Base-by-base conservation (phyloP, 495 filamentous ascomycete species). In the Aspergillus sparsus region DNA sequence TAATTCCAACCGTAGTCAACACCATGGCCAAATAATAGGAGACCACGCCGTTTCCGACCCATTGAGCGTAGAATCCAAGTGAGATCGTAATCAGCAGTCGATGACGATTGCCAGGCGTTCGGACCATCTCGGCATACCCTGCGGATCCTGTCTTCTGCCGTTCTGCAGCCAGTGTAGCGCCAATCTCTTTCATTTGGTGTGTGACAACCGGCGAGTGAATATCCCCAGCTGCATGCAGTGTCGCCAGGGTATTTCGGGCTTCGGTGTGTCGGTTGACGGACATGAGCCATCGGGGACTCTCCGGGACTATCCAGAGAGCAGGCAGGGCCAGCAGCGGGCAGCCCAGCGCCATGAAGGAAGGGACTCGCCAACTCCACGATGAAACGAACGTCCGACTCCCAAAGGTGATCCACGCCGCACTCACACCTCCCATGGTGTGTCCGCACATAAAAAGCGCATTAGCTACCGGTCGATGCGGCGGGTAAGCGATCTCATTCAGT, bases 41-140 rank as follows among this genome's bases (percentile, higher is more conserved):
- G 61, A 88, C 81, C 21, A 89, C 80, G 55, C 81, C 84, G 62
- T 87, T 89, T 39, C 86, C 86, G 49, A 77, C 81, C 83, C 84
- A 89, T 73, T 89, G 87, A 6, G 82, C 82, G 18, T 88, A 90
- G 67, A 87, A 81, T 60, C 86, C 85, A n/a, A 87, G 72, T 5
- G 80, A 82, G 15, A 87, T 66, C 37, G 83, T 78, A n/a, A 89
- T 68, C 18, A 70, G 47, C 1, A 88, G 64, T 8, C 86, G 79
- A 64, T 85, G 84, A 7, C 86, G 79, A 75, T 90, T 90, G 51
- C 88, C 87, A 66, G 79, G 83, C 39, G 86, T 88, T 56, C 72
- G 71, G 75, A 89, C 73, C 77, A 89, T 86, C 62, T 87, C 85
- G 15, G 62, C 9, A 65, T 72, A 80, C 34, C 70, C 65, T 13